Base-by-base conservation (phyloP, 176 grass and related monocot genomes). In the Dactylis glomerata region DNA sequence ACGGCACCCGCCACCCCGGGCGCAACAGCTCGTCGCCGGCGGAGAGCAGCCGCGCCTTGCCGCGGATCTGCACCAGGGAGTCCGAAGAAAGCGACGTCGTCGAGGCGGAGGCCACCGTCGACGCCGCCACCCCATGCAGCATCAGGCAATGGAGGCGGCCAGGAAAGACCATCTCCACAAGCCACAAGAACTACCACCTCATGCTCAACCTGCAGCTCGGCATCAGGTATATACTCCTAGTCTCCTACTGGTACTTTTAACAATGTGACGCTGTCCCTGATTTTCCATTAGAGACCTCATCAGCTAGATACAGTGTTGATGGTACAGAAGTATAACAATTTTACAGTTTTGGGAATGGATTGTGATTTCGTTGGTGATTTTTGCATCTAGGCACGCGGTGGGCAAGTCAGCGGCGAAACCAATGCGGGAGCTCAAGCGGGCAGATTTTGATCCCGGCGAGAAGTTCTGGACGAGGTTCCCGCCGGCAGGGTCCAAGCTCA, bases 171-270 rank as follows among this genome's bases (percentile, higher is more conserved):
- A 91, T 94, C 75, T 78, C 85, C 70, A 89, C 87, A 71, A 89
- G 89, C 4, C 92, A 94, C 79, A 85, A 82, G 81, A 94, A 94
- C 82, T 94, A 87, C 37, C 84, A 94, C 46, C 83, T 94, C 65
- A 94, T 94, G 92, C 87, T 90, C 42, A 91, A 85, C 64, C 77
- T 94, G 73, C 92, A 91, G 76, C 62, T 94, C n/a, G 92, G 92
- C 41, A 91, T 91, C 80, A 81, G 89, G 92, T 89, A 22, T 15
- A 14, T 14, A 28, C 11, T 26, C 10, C 5, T 14, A n/a, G n/a
- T n/a, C n/a, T n/a, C n/a, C n/a, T n/a, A n/a, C n/a, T n/a, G n/a
- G n/a, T n/a, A n/a, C 3, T 28, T 59, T 24, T 26, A 24, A 24
- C 55, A 59, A 59, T 10, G 56, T 11, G 24, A 59, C 23, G 13